Evolutionary conservation across 2,329 filamentous ascomycete species (phyloP), one percentile per base, ranked within the genome.

Genomic region (Tothia fuscella): DNA sequence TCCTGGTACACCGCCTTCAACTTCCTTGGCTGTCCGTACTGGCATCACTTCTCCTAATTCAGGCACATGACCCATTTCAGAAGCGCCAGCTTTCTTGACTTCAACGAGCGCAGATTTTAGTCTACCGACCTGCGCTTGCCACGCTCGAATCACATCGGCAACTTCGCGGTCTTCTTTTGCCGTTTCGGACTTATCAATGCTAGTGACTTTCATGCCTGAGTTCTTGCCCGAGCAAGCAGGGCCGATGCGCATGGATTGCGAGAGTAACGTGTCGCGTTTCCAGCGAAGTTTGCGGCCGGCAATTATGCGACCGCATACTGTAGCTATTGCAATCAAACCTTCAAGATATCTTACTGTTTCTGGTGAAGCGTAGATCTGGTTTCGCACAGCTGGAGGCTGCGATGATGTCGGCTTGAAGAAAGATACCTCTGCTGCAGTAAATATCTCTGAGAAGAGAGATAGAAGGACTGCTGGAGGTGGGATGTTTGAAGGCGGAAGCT

Each of bases 171-270:
- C 82, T 63, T 95, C 89, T 44, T 85, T 81, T 19, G 75, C 70
- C n/a, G 74, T 70, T 58, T 95, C 87, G 3, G 78, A 74, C 61
- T 82, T 89, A 61, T 94, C 88, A 30, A 96, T 68, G 10, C 85
- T 82, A 0, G 81, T 76, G 16, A 96, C 73, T 61, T 95, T 96
- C 89, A 96, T 95, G 3, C 89, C 76, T n/a, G 72, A 81, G 24
- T 64, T 62, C 50, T 71, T 79, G 41, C 78, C 74, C 3, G 78
- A 80, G 2, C 79, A 74, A 13, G 85, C 84, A 16, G 74, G 74
- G 0, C 77, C 76, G 47, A 96, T 93, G 43, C 82, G 78, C 83
- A 93, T 94, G 54, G 80, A 80, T 59, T 94, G 86, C 2, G 83
- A 76, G 10, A 96, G 67, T 47, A 86, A 78, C 47, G 76, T 80